Percentiles rank a stretch among this genome's conserved stretches.
phyloP scores from a whole-genome alignment of 176 grass and related monocot genomes.

The Tillandsia fasciculata region DNA sequence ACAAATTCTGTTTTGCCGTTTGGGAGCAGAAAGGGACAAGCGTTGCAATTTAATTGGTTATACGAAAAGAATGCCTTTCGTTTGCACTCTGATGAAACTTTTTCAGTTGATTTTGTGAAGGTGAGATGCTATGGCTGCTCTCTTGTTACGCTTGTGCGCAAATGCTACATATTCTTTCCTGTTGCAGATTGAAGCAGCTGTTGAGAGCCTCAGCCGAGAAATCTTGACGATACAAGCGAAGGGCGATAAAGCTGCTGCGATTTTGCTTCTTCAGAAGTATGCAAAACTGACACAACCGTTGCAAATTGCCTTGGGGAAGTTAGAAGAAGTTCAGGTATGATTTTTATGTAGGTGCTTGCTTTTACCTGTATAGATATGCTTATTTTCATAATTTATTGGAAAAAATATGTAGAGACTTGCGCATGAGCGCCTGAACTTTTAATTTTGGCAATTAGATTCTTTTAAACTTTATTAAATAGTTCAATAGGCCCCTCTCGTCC shows the following conservation, averaged over 20 bases:
- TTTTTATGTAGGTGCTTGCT: not conserved
- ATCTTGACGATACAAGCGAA: conserved; percentile 88
- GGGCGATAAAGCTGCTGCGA: conserved; percentile 65
- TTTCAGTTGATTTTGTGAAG: conserved; percentile 87
- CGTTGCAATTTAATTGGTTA: conserved; percentile 93
- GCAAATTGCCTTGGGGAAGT: conserved; percentile 58
- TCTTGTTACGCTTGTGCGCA: not conserved
- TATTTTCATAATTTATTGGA: not conserved
- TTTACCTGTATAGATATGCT: not conserved
- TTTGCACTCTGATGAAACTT: conserved; percentile 67
- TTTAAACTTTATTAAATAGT: too few species aligned
- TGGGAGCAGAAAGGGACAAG: conserved; percentile 68
- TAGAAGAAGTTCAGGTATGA: conserved; percentile 68
- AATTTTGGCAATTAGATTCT: too few species aligned
- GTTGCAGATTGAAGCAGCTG: conserved; percentile 69
- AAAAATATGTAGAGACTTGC: too few species aligned
- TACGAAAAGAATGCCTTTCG: conserved; percentile 79
- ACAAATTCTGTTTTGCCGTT: conserved; percentile 10
- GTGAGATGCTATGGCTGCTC: conserved; percentile 19
- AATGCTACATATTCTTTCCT: conserved; percentile 12
- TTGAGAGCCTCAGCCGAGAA: conserved; percentile 83
- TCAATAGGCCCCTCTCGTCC: too few species aligned
- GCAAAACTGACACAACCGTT: conserved; percentile 71
- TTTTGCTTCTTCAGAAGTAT: conserved; percentile 44
- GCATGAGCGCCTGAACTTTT: too few species aligned